Base-by-base conservation (phyloP, 2,329 filamentous ascomycete species). In the Trichoderma afroharzianum region DNA sequence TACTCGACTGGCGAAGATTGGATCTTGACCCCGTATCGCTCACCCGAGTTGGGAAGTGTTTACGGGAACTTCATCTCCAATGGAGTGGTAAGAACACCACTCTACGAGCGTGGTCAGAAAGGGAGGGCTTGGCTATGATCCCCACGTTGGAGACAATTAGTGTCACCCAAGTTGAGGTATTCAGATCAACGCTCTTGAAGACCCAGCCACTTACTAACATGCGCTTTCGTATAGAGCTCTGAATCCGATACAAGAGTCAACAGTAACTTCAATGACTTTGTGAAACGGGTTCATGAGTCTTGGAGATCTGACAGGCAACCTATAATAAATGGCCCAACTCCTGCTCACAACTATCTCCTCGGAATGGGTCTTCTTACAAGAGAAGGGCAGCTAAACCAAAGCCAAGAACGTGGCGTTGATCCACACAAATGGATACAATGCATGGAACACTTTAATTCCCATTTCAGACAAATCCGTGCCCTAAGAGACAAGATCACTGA, bases 341-440 rank as follows among this genome's bases (percentile, higher is more conserved):
- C 64, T 1, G 26, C 64, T 11, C 4, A 28, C 21, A 57, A 57
- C 14, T 57, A 50, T 4, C n/a, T 55, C 12, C 24, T 57, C 24
- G 8, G 21, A 26, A 26, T 57, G 53, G 64, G 50, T 15, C 18
- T n/a, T n/a, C 30, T 26, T 26, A 21, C 26, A 43, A 21, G 6
- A 11, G 53, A 59, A 15, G 28, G 18, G 11, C 50, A 43, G 21
- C 55, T 33, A 15, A 59, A 14, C 33, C 50, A 59, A 9, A 33
- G 43, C 18, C 53, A 43, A 24, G 32, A 59, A 28, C 50, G 53
- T 4, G 47, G n/a, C 9, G 32, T 47, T 26, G 24, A 57, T 68
- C 30, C 53, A 14, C 30, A 68, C 8, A 68, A 59, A 15, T 68
- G 64, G 64, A 57, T 68, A 30, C 50, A 68, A 43, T 68, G 64